These are phyloP conservation scores for Nemania diffusa DNA, from an alignment of 2,329 filamentous ascomycete genomes.

Conservation along the genomic window DNA sequence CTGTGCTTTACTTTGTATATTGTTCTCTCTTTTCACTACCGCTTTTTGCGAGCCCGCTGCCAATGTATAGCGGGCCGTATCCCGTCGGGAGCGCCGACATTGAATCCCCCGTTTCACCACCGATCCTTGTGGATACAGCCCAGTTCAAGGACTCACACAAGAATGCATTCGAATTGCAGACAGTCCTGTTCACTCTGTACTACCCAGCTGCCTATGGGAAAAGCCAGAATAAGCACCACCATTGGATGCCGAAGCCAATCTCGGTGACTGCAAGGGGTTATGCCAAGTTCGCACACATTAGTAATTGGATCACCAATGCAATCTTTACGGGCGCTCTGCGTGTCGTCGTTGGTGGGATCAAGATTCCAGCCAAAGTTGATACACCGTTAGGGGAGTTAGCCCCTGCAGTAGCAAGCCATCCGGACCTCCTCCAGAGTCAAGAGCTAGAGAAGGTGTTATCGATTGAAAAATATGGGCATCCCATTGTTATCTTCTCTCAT, in stretches of 20 bases:
- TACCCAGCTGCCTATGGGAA: constrained; percentile 54
- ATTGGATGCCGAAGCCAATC: constrained; percentile 59
- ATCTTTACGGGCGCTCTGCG: constrained; percentile 57
- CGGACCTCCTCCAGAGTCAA: constrained; percentile 37
- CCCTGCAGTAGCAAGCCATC: constrained; percentile 37
- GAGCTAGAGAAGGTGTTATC: constrained; percentile 41
- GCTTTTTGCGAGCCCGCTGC: constrained; percentile 57
- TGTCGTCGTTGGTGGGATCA: constrained; percentile 56
- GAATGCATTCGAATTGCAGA: constrained; percentile 58
- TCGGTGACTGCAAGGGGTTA: constrained; percentile 59
- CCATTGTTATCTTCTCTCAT: constrained; percentile 63
- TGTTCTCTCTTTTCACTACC: constrained; percentile 55
- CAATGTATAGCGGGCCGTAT: constrained; percentile 57
- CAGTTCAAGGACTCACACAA: constrained; percentile 50
- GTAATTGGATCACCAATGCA: constrained; percentile 56
- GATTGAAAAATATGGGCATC: constrained; percentile 46
- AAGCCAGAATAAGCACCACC: constrained; percentile 49
- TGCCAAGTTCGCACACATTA: constrained; percentile 57
- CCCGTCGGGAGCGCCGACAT: constrained; percentile 60
- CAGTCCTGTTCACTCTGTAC: constrained; percentile 62
- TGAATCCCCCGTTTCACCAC: constrained; percentile 50
- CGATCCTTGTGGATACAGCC: constrained; percentile 51
- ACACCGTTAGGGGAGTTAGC: constrained; percentile 51
- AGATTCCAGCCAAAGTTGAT: constrained; percentile 61
- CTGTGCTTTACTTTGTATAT: constrained; percentile 52